phyloP scores from a whole-genome alignment of 352 stramenopile genomes.

The Peronospora farinosa region DNA sequence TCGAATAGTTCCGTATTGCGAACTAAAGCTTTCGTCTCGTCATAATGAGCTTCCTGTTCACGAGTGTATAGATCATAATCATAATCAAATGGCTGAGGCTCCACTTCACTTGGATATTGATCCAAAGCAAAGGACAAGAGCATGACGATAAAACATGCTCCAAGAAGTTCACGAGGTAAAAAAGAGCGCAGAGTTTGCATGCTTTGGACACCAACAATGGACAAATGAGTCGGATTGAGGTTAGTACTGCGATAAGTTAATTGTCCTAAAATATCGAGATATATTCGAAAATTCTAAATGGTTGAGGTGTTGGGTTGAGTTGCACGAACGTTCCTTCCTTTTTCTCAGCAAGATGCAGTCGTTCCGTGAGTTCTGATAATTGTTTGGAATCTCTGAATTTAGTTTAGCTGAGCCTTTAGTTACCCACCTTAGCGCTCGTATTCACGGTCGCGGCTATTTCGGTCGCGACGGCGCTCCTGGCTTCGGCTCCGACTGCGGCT shows the following conservation, averaged over 20 bases:
- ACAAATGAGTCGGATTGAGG: slow-evolving; percentile 5
- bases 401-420: too few relatives aligned
- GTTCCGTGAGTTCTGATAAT: too few relatives aligned
- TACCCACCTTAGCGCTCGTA: slow-evolving; percentile 12
- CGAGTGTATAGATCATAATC: slow-evolving; percentile 35
- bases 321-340: too few relatives aligned
- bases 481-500: slow-evolving; percentile 29
- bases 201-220: slow-evolving; percentile 1
- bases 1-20: slow-evolving; percentile 22
- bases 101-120: slow-evolving; percentile 37
- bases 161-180: slow-evolving; percentile 41
- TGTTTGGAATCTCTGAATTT: too few relatives aligned
- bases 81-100: slow-evolving; percentile 28
- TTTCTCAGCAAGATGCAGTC: too few relatives aligned
- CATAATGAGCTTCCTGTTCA: slow-evolving; percentile 36
- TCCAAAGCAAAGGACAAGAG: slow-evolving; percentile 48
- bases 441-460: slow-evolving; percentile 14
- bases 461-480: slow-evolving; percentile 29
- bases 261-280: too few relatives aligned
- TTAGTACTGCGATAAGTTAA: background rate
- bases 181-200: slow-evolving; percentile 30
- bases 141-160: slow-evolving; percentile 43
- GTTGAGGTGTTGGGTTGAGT: too few relatives aligned
- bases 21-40: slow-evolving; percentile 17
- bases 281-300: too few relatives aligned